Base-by-base conservation (phyloP, 805 yeast species). In the Nakazawaea wickerhamii region DNA sequence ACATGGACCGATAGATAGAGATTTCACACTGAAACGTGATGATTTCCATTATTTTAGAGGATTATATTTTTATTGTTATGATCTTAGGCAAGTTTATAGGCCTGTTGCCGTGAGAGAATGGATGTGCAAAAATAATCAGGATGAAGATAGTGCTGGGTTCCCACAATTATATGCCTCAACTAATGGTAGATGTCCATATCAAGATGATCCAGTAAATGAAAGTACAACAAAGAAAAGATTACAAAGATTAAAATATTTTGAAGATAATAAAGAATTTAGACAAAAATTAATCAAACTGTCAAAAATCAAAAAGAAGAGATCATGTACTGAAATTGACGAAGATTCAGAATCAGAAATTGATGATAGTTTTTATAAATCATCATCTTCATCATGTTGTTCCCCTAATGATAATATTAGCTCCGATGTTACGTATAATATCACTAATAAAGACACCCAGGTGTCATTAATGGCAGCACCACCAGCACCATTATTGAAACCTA, bases 71-170 rank as follows among this genome's bases (percentile, higher is more conserved):
- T 80, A 83, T 50, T 81, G 88, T 30, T 91, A 83, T 63, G 99
- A 93, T 55, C 67, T 84, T 20, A 73, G 80, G 48, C 90, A 85
- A 52, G 73, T 73, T 19, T 81, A 82, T 48, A 76, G 95, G 43
- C 96, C 98, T 0, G 75, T 88, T 5, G 80, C 90, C 9, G 68
- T 79, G 5, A 72, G 90, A 52, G 98, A 93, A 61, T 93, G 96
- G 95, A 48, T 53, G 6, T 46, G 55, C 13, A 70, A 68, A 53
- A 49, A 64, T 42, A 51, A 60, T 45, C 54, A 53, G 43, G 64
- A 65, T 42, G 70, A 70, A 43, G 52, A 49, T 30, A 51, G 64
- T 49, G 57, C 67, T 59, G 18, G 58, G 56, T 57, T 65, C 62
- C 95, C 95, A 2, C 75, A 69, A 42, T 62, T 87, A 26, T 68